A percentile compares a stretch with the other conserved stretches of the same genome.
Conservation (phyloP, 2,329 filamentous ascomycete species). For the Magnaporthiopsis poae region DNA sequence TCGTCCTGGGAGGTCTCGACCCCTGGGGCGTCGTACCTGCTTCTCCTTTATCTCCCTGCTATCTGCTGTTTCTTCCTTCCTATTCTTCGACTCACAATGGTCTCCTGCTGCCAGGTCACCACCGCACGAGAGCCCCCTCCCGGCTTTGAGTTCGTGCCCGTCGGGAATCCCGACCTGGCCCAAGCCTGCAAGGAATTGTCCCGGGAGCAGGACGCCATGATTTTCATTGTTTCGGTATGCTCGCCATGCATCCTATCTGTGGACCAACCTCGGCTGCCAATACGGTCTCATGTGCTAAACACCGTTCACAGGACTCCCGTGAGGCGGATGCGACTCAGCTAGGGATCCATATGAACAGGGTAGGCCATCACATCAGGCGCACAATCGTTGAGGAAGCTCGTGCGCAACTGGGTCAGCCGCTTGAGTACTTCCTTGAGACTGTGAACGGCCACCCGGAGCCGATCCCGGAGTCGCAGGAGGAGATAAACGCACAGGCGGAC, state of each 20-base stretch:
- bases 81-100: neutral
- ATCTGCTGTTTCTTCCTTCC: neutral
- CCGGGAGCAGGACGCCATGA: conserved; percentile 50
- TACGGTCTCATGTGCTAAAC: neutral
- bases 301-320: conserved; percentile 22
- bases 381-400: conserved; percentile 49
- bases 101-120: conserved; percentile 37
- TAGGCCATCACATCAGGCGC: conserved; percentile 51
- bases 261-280: neutral
- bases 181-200: conserved; percentile 55
- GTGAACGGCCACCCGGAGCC: conserved; percentile 36
- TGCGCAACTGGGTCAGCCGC: conserved; percentile 18
- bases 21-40: neutral
- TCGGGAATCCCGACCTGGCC: conserved; percentile 52
- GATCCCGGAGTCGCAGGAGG: conserved; percentile 48
- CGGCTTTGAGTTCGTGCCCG: conserved; percentile 53
- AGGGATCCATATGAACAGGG: conserved; percentile 42
- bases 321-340: conserved; percentile 29
- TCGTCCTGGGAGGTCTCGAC: neutral
- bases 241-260: neutral
- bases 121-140: conserved; percentile 42
- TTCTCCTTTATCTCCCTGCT: neutral
- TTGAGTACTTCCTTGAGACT: conserved; percentile 12
- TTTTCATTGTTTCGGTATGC: conserved; percentile 57
- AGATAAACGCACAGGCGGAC: conserved; percentile 54